Percentiles rank a stretch among this genome's conserved stretches.
Conservation (phyloP, 805 yeast genomes). For the Zygotorulaspora florentina region DNA sequence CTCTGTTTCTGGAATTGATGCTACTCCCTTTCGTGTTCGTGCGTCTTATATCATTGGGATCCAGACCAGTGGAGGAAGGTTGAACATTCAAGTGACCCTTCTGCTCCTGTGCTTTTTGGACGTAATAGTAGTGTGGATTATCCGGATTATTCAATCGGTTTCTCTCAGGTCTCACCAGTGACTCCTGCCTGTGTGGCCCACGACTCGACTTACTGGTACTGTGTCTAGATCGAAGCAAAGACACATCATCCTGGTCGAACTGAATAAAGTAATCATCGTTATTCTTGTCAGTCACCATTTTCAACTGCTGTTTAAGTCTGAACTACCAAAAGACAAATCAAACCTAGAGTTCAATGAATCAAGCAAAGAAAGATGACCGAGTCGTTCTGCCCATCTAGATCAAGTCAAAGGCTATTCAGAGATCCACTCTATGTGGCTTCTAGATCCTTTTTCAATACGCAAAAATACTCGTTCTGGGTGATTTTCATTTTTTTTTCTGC, state of each 20-base stretch:
- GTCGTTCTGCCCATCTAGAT: not conserved
- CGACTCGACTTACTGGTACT: constrained; percentile 12
- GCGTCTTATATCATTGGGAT: constrained; percentile 40
- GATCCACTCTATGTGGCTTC: not conserved
- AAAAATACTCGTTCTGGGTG: too few relatives aligned
- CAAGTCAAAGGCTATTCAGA: not conserved
- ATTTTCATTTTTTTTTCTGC: too few relatives aligned
- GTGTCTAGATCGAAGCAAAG: constrained; percentile 30
- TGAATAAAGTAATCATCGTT: constrained; percentile 18
- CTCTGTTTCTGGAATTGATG: not conserved
- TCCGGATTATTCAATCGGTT: constrained; percentile 56
- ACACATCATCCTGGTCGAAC: constrained; percentile 30
- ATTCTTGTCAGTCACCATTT: constrained; percentile 6
- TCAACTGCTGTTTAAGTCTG: not conserved
- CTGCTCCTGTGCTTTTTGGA: constrained; percentile 67
- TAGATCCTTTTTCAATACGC: too few relatives aligned
- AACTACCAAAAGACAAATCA: not conserved
- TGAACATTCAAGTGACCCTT: constrained; percentile 56
- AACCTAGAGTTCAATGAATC: not conserved
- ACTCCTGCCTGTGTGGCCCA: constrained; percentile 38
- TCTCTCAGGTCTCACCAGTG: constrained; percentile 84
- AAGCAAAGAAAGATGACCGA: not conserved
- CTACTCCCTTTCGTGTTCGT: not conserved
- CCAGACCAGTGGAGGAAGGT: constrained; percentile 70
- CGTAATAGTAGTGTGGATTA: constrained; percentile 74